phyloP scores from a whole-genome alignment of 2,329 filamentous ascomycete species.

The Scedosporium aurantiacum region DNA sequence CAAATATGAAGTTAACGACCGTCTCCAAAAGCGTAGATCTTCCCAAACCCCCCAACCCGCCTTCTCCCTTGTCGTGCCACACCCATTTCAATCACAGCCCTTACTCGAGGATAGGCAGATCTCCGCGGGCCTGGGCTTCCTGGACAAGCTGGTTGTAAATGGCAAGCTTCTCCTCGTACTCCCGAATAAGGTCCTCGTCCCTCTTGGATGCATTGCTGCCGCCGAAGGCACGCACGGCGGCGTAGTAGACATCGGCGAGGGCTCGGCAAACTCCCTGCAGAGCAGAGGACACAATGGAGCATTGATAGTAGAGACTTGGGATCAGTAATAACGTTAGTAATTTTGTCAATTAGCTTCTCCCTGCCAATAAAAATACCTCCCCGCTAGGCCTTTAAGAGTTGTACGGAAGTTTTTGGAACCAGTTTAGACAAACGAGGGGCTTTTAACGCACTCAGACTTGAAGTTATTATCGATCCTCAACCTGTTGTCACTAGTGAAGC shows the following conservation, averaged over 20 bases:
- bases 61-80: too few species aligned
- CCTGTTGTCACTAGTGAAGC: conserved; percentile 32
- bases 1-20: too few species aligned
- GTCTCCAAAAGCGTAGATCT: too few species aligned
- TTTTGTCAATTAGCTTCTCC: too few species aligned
- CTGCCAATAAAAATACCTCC: too few species aligned
- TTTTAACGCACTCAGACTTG: conserved; percentile 25
- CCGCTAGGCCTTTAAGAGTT: too few species aligned
- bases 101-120: neutral
- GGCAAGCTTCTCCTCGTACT: conserved; percentile 23
- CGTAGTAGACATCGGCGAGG: conserved; percentile 29
- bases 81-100: too few species aligned
- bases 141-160: conserved; percentile 17
- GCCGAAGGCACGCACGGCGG: conserved; percentile 25
- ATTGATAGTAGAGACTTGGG: conserved; percentile 25
- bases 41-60: too few species aligned
- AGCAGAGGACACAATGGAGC: conserved; percentile 12
- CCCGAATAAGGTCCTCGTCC: conserved; percentile 16
- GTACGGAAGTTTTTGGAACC: too few species aligned
- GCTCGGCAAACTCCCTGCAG: conserved; percentile 17
- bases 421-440: too few species aligned
- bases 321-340: neutral
- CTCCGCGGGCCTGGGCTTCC: neutral
- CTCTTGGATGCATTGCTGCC: conserved; percentile 20
- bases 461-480: conserved; percentile 37